A percentile compares a stretch with the other conserved stretches of the same genome.
These are phyloP conservation scores for Hypomontagnella submonticulosa DNA, from an alignment of 495 filamentous ascomycete species.

Conservation along the genomic window DNA sequence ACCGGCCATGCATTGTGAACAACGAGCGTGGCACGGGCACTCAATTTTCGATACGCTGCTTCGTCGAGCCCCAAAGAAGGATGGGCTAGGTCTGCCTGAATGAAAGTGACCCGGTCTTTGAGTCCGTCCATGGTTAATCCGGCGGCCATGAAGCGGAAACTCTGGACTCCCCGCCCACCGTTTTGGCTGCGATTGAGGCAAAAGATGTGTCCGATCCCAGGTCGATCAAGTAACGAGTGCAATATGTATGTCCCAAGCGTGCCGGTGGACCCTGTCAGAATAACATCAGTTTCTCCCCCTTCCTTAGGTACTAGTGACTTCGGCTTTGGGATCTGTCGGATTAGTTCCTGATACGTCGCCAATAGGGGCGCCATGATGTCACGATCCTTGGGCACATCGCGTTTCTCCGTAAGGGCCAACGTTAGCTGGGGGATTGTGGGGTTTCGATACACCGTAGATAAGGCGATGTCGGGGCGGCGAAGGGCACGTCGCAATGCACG, in stretches of 20 bases:
- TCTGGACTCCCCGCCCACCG: conserved; percentile 2
- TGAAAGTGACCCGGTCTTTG: conserved; percentile 57
- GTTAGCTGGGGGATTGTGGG: conserved; percentile 40
- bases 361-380: conserved; percentile 24
- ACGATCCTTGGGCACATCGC: background rate
- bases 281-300: conserved; percentile 33
- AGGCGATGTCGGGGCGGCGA: conserved; percentile 14
- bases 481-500: conserved; percentile 38
- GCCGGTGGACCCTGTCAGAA: conserved; percentile 64
- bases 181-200: conserved; percentile 57
- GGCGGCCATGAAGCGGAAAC: conserved; percentile 34
- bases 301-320: background rate
- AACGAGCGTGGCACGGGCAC: conserved; percentile 46
- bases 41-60: conserved; percentile 44
- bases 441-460: conserved; percentile 39
- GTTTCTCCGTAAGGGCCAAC: conserved; percentile 13
- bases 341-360: conserved; percentile 26
- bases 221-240: conserved; percentile 42
- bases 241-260: conserved; percentile 61
- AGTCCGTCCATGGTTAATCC: background rate
- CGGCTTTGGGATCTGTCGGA: conserved; percentile 22
- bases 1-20: conserved; percentile 71
- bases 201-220: conserved; percentile 50
- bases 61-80: conserved; percentile 54
- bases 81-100: conserved; percentile 58